Evolutionary conservation across 2,329 filamentous ascomycete genomes (phyloP).

Genomic region (Aspergillus fijiensis): DNA sequence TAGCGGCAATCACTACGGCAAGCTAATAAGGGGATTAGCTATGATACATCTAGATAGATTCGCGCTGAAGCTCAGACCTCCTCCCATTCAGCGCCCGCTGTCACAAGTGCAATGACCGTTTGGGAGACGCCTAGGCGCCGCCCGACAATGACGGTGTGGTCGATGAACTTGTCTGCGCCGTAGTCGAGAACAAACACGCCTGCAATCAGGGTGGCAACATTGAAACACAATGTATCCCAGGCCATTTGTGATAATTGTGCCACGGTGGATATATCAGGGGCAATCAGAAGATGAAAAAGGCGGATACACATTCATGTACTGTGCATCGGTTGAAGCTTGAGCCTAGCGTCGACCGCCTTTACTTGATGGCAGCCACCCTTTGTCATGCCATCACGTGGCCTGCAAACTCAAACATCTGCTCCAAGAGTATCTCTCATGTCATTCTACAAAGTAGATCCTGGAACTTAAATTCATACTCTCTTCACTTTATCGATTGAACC

Average conservation of each 20-base stretch:
- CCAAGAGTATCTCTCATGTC: too few relatives aligned
- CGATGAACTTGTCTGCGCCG: slow-evolving; percentile 55
- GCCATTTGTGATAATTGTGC: slow-evolving; percentile 21
- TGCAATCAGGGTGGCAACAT: slow-evolving; percentile 38
- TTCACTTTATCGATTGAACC: too few relatives aligned
- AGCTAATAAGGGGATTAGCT: slow-evolving; percentile 34
- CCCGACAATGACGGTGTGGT: slow-evolving; percentile 52
- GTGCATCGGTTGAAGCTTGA: too few relatives aligned
- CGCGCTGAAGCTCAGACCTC: slow-evolving; percentile 40
- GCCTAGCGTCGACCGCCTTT: too few relatives aligned
- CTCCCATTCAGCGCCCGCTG: slow-evolving; percentile 57
- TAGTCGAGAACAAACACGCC: slow-evolving; percentile 53
- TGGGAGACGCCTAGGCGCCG: slow-evolving; percentile 47
- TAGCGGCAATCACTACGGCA: slow-evolving; percentile 50
- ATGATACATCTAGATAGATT: background rate
- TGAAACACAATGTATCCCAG: slow-evolving; percentile 40
- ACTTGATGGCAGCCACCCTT: too few relatives aligned
- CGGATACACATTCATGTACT: too few relatives aligned
- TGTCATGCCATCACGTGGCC: too few relatives aligned
- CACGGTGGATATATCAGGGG: background rate
- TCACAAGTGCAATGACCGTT: slow-evolving; percentile 53
- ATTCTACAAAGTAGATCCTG: too few relatives aligned
- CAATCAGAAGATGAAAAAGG: background rate
- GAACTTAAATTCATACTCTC: too few relatives aligned
- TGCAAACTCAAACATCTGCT: too few relatives aligned